A percentile compares a stretch with the other conserved stretches of the same genome.
Evolutionary conservation across 768 basidiomycete genomes (phyloP).

Genomic region (Amanita molliuscula): DNA sequence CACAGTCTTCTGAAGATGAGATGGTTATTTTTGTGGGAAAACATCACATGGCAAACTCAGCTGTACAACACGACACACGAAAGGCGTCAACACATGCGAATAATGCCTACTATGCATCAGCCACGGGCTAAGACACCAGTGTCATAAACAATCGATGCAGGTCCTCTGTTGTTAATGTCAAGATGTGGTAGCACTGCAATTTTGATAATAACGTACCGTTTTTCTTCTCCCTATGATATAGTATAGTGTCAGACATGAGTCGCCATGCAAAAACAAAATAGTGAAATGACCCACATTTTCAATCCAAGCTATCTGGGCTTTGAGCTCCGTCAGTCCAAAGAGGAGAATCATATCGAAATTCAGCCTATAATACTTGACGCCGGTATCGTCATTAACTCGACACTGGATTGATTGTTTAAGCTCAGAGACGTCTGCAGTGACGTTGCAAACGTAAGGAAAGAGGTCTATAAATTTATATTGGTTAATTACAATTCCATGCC

Average conservation of each 20-base stretch:
- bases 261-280: not conserved
- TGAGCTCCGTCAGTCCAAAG: constrained; percentile 34
- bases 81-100: too few relatives aligned
- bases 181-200: not conserved
- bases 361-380: constrained; percentile 12
- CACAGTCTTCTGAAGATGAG: too few relatives aligned
- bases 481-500: too few relatives aligned
- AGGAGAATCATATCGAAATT: constrained; percentile 28
- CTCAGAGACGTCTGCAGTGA: constrained; percentile 14
- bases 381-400: not conserved
- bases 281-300: constrained; percentile 20
- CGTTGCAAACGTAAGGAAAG: constrained; percentile 13
- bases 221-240: constrained; percentile 11
- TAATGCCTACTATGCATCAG: too few relatives aligned
- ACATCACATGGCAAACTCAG: too few relatives aligned
- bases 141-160: too few relatives aligned
- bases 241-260: not conserved
- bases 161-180: not conserved
- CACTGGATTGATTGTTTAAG: constrained; percentile 3
- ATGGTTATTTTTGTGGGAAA: too few relatives aligned
- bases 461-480: constrained; percentile 3
- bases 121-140: too few relatives aligned
- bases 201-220: constrained; percentile 6
- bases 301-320: constrained; percentile 34
- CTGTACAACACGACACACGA: too few relatives aligned